A percentile compares a stretch with the other conserved stretches of the same genome.
phyloP scores from a whole-genome alignment of 2,329 filamentous ascomycete genomes.

The Incumbomyces delicatus region DNA sequence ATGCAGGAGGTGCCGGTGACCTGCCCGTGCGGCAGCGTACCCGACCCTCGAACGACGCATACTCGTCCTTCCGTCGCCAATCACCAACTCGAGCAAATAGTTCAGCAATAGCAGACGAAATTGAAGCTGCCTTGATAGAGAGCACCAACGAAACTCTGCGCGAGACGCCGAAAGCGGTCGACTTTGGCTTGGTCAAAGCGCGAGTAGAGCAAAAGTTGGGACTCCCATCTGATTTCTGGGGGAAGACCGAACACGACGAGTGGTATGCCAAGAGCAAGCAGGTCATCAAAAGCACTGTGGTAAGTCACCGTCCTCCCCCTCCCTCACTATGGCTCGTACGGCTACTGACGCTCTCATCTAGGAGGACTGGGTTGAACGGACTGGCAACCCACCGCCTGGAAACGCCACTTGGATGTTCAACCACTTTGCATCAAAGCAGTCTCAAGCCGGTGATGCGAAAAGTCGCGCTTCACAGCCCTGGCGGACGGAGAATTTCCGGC shows the following conservation, averaged over 20 bases:
- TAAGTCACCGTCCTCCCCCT: neutral
- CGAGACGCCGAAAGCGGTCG: neutral
- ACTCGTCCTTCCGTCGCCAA: neutral
- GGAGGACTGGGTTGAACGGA: constrained; percentile 3
- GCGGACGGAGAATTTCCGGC: neutral
- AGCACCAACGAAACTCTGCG: neutral
- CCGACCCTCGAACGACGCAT: neutral
- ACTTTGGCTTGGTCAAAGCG: constrained; percentile 1
- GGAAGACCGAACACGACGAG: neutral
- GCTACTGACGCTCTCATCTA: neutral
- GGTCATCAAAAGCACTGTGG: constrained; percentile 5
- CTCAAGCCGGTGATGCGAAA: neutral
- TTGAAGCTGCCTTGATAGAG: neutral
- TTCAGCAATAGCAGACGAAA: neutral
- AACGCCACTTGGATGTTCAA: constrained; percentile 4
- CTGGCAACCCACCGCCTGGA: constrained; percentile 1
- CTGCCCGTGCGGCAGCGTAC: neutral
- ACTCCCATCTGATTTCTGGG: neutral
- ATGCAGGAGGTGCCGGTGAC: neutral
- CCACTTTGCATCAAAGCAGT: neutral
- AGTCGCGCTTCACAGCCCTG: neutral
- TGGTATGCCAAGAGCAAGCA: constrained; percentile 1
- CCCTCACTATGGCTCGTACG: neutral
- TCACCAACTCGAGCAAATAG: neutral
- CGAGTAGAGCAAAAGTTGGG: neutral